Evolutionary conservation across 1,284 basidiomycete genomes (phyloP).

Genomic region (Gymnopus androsaceus): DNA sequence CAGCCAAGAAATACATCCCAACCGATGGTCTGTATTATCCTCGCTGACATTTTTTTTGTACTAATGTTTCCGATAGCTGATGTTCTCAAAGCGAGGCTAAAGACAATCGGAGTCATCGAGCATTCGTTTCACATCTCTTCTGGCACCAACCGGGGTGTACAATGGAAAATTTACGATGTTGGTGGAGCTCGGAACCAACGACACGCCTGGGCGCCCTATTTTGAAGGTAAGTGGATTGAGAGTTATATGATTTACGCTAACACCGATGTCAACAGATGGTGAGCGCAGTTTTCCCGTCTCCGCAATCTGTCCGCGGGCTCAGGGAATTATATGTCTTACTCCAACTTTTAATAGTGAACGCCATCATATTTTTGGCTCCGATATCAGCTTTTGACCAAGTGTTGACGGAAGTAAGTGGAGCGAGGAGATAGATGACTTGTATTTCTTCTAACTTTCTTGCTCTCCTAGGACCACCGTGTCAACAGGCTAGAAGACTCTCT

Average conservation of each 20-base stretch:
- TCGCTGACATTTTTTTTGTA: not conserved
- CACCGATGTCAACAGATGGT: too few species aligned
- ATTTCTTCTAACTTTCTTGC: constrained; percentile 12
- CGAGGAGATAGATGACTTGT: not conserved
- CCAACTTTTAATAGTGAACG: too few species aligned
- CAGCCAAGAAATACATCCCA: constrained; percentile 76
- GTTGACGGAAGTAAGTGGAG: constrained; percentile 60
- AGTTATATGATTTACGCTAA: too few species aligned
- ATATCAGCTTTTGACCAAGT: too few species aligned
- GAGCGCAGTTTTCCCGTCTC: constrained; percentile 23
- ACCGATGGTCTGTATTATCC: constrained; percentile 64
- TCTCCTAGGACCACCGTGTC: too few species aligned
- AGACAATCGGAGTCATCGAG: constrained; percentile 78
- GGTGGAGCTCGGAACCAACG: constrained; percentile 74
- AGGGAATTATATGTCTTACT: too few species aligned
- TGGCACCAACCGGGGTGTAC: constrained; percentile 54
- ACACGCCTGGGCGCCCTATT: constrained; percentile 82
- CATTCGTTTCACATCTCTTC: constrained; percentile 64
- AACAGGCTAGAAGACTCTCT: too few species aligned
- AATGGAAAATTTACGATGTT: constrained; percentile 82
- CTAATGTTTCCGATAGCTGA: constrained; percentile 50
- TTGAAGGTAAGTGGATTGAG: too few species aligned
- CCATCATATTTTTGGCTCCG: constrained; percentile 81
- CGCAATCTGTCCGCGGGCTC: not conserved
- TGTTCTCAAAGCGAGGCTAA: constrained; percentile 67